Evolutionary conservation across 2,329 filamentous ascomycete species (phyloP).

Genomic region (Neonectria sp.): DNA sequence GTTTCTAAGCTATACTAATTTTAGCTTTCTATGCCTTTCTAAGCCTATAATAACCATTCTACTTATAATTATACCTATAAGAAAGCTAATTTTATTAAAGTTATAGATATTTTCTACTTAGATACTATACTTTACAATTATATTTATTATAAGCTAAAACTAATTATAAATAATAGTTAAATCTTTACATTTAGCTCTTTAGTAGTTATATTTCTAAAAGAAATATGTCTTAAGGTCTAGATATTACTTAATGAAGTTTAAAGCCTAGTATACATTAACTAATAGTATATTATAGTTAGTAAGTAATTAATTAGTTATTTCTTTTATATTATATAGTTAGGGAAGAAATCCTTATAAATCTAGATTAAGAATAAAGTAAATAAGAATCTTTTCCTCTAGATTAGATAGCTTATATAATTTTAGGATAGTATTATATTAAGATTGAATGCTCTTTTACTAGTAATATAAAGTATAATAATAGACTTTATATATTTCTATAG

Average conservation of each 20-base stretch:
- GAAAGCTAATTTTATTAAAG: too few relatives aligned
- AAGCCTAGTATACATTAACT: slow-evolving; percentile 43
- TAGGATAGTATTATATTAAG: slow-evolving; percentile 14
- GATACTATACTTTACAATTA: too few relatives aligned
- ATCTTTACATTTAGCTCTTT: slow-evolving; percentile 9
- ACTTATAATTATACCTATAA: too few relatives aligned
- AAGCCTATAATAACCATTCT: too few relatives aligned
- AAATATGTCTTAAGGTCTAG: slow-evolving; percentile 31
- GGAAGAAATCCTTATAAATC: slow-evolving; percentile 35
- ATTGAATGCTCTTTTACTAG: slow-evolving; percentile 7
- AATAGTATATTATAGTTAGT: slow-evolving; percentile 34
- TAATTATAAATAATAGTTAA: too few relatives aligned
- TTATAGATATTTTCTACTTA: too few relatives aligned
- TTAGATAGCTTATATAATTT: slow-evolving; percentile 32
- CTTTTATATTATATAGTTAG: slow-evolving; percentile 33
- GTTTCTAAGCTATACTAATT: too few relatives aligned
- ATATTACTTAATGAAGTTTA: slow-evolving; percentile 47
- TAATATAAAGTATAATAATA: background rate
- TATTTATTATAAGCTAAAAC: too few relatives aligned
- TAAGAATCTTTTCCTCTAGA: slow-evolving; percentile 35
- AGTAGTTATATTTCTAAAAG: slow-evolving; percentile 7
- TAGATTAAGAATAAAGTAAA: slow-evolving; percentile 38
- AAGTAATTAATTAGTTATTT: slow-evolving; percentile 39
- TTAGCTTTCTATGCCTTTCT: too few relatives aligned
- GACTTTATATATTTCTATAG: background rate